Evolutionary conservation across 2,329 filamentous ascomycete genomes (phyloP).

Genomic region (Cadophora sp.): DNA sequence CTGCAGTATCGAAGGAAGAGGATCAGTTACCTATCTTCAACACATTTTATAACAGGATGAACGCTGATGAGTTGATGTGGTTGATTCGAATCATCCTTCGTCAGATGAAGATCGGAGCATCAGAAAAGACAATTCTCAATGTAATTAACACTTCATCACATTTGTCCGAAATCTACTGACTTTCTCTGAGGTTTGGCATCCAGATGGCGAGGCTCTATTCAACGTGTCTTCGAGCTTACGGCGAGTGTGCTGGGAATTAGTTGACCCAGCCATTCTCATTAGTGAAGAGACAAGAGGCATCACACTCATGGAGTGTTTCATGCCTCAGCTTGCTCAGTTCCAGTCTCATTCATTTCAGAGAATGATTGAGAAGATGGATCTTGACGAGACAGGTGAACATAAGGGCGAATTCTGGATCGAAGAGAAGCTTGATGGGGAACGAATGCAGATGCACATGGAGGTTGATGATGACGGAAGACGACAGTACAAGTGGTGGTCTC

Average conservation of each 20-base stretch:
- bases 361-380: slow-evolving; percentile 72
- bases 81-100: slow-evolving; percentile 91
- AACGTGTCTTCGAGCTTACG: slow-evolving; percentile 90
- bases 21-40: slow-evolving; percentile 83
- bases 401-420: slow-evolving; percentile 93
- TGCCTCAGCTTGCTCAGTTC: slow-evolving; percentile 93
- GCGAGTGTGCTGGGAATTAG: slow-evolving; percentile 93
- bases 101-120: slow-evolving; percentile 76
- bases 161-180: slow-evolving; percentile 17
- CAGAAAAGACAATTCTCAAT: slow-evolving; percentile 86
- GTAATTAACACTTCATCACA: slow-evolving; percentile 25
- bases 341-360: slow-evolving; percentile 83
- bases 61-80: slow-evolving; percentile 92
- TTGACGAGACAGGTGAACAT: slow-evolving; percentile 60
- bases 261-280: slow-evolving; percentile 74
- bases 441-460: slow-evolving; percentile 95
- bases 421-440: slow-evolving; percentile 95
- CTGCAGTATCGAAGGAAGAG: slow-evolving; percentile 78
- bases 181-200: slow-evolving; percentile 76
- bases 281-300: slow-evolving; percentile 79
- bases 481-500: slow-evolving; percentile 88
- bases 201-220: slow-evolving; percentile 78
- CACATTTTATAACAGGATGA: slow-evolving; percentile 89
- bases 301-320: slow-evolving; percentile 90
- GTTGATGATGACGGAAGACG: slow-evolving; percentile 75